Percentiles rank a stretch among this genome's conserved stretches.
These are phyloP conservation scores for Trichoderma simmonsii DNA, from an alignment of 2,329 filamentous ascomycete genomes.

Conservation along the genomic window DNA sequence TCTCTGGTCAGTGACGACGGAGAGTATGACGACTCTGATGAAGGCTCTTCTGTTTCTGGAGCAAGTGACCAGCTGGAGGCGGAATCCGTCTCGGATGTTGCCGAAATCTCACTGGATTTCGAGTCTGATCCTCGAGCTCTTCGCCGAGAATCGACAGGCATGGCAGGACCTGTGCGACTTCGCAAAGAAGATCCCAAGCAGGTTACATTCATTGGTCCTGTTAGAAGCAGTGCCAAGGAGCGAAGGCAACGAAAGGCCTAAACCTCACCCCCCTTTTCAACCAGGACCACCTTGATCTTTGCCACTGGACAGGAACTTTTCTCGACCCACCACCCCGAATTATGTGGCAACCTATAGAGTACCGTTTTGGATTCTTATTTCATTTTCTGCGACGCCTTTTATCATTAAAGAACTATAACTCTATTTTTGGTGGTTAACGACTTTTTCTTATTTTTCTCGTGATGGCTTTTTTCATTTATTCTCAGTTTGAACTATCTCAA, in stretches of 20 bases:
- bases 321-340: neutral
- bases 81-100: conserved; percentile 58
- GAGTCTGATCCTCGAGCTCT: conserved; percentile 48
- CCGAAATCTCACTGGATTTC: conserved; percentile 60
- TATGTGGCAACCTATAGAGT: conserved; percentile 11
- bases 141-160: conserved; percentile 42
- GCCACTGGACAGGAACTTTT: neutral
- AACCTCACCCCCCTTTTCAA: conserved; percentile 12
- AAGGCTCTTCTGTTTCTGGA: conserved; percentile 58
- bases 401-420: conserved; percentile 10
- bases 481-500: neutral
- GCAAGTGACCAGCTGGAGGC: conserved; percentile 55
- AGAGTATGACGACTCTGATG: conserved; percentile 71
- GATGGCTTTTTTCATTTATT: neutral
- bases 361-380: conserved; percentile 16
- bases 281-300: neutral
- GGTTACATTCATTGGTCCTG: conserved; percentile 53
- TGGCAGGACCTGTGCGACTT: conserved; percentile 46
- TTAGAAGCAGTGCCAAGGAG: conserved; percentile 41
- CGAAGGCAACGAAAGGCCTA: conserved; percentile 29
- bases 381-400: conserved; percentile 1
- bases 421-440: neutral
- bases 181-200: conserved; percentile 55
- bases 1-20: conserved; percentile 78
- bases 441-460: conserved; percentile 5